Base-by-base conservation (phyloP, 2,329 filamentous ascomycete genomes). In the Polychaeton citri region DNA sequence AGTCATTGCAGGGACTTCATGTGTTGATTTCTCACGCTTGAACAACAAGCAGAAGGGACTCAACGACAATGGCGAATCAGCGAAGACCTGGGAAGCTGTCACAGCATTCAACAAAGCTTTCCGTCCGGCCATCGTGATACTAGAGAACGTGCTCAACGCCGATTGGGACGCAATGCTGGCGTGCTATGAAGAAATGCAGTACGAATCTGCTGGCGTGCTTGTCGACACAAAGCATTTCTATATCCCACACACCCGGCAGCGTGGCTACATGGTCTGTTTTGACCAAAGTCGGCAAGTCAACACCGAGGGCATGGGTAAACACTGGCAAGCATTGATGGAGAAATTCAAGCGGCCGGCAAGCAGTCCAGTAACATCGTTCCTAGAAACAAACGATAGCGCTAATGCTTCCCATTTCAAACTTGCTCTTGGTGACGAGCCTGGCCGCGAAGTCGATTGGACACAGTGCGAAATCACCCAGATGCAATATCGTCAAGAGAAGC, bases 181-280 rank as follows among this genome's bases (percentile, higher is more conserved):
- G 3, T 46, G 58, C 6, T 75, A 68, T 51, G 39, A 58, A 1
- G 49, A 56, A 0, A 64, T 74, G 24, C 71, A 64, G 2, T 88
- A 87, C 46, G 52, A 63, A 2, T 68, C 68, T 1, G 49, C 51
- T 0, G 65, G 63, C 33, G 43, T 64, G 0, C 60, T 58, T 4
- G 58, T 81, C 0, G 79, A 87, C 46, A 79, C 75, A 0, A 85
- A 85, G 50, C 58, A 79, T 3, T 85, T 69, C 46, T 82, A 83
- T 39, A 58, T 87, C 1, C 83, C 83, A 0, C 82, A 88, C 34
- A 60, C 19, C 42, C 38, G 56, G 0, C 52, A 56, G 21, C 48
- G 65, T 7, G 62, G 62, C 18, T 68, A 67, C 36, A 63, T 66
- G 60, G 51, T 64, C 1, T 64, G 61, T n/a, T 53, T 66, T 15